Conservation (phyloP, 768 basidiomycete species). For the Termitomyces sp. region DNA sequence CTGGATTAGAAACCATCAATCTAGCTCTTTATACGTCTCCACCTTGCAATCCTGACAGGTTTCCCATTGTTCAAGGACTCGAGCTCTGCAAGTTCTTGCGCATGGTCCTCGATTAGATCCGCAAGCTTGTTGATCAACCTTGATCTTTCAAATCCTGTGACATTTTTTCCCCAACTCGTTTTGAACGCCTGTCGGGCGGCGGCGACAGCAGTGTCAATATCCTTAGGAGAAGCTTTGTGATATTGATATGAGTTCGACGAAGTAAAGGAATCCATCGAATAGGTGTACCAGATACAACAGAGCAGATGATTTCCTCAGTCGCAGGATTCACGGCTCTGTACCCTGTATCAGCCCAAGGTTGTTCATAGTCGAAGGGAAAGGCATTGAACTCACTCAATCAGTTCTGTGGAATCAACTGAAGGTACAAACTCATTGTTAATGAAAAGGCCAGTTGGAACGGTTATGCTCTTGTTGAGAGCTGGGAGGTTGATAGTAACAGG, state of each 20-base stretch:
- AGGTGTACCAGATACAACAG: slow-evolving; percentile 53
- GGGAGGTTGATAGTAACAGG: slow-evolving; percentile 34
- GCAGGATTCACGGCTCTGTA: slow-evolving; percentile 73
- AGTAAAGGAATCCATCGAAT: not conserved
- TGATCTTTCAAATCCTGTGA: slow-evolving; percentile 78
- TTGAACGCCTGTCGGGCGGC: slow-evolving; percentile 81
- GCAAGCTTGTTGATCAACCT: slow-evolving; percentile 81
- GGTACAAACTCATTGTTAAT: slow-evolving; percentile 87
- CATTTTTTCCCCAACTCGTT: slow-evolving; percentile 85
- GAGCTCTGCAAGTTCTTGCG: slow-evolving; percentile 75
- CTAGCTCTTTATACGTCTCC: not conserved
- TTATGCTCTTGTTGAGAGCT: slow-evolving; percentile 41
- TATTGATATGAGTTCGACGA: not conserved
- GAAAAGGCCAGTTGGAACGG: slow-evolving; percentile 78
- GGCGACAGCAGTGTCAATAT: slow-evolving; percentile 79
- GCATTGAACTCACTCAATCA: slow-evolving; percentile 47
- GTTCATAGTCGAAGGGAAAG: slow-evolving; percentile 9
- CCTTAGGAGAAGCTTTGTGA: slow-evolving; percentile 53
- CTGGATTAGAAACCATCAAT: not conserved
- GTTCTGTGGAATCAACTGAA: slow-evolving; percentile 62
- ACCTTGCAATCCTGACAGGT: slow-evolving; percentile 54
- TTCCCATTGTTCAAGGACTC: slow-evolving; percentile 91
- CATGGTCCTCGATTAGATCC: slow-evolving; percentile 83
- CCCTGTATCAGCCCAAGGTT: slow-evolving; percentile 16
- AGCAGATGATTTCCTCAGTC: slow-evolving; percentile 68